Base-by-base conservation (phyloP, 108 stramenopile genomes). In the Cylindrotheca closterium region DNA sequence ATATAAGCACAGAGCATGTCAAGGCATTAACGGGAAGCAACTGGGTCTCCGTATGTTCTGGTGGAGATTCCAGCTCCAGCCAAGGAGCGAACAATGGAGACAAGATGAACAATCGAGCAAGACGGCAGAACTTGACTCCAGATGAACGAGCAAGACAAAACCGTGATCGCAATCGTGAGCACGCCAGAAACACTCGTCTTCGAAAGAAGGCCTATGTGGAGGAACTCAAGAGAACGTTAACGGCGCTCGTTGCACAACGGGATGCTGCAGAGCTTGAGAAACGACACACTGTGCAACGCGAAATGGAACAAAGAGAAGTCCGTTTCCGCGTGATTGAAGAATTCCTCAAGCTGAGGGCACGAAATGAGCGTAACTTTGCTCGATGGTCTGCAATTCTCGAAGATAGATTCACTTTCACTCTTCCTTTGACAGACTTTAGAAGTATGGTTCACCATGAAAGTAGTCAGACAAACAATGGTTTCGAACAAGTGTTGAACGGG, bases 161-260 rank as follows among this genome's bases (percentile, higher is more conserved):
- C 51, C 88, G 95, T 26, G 95, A 98, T 60, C 87, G 96, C 45
- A 98, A 98, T 64, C 88, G 98, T 15, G 98, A 97, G 69, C 95
- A 98, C 68, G 98, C 98, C 33, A 86, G 96, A 25, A 97, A 96
- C 68, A 97, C 98, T 2, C 89, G 98, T 25, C 80, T 97, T 10
- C 85, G 96, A 5, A 98, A 98, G 73, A 98, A 98, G 72, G 96
- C 94, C 18, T 97, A 97, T 57, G 95, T 96, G 10, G 88, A 91
- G 54, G 92, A 96, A 54, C 76, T 96, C 58, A 96, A 96, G 75
- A 75, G 84, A 18, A 94, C 93, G 10, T 77, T 94, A 17, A 86
- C 86, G 21, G 89, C 90, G 50, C 63, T 93, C 26, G 93, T 94
- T 19, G 67, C 86, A 0, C 86, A 93, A 49, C 71, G 91, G 2